Percentiles rank a stretch among this genome's conserved stretches.
Evolutionary conservation across 2,329 filamentous ascomycete species (phyloP).

Genomic region (Penicillium sp.): DNA sequence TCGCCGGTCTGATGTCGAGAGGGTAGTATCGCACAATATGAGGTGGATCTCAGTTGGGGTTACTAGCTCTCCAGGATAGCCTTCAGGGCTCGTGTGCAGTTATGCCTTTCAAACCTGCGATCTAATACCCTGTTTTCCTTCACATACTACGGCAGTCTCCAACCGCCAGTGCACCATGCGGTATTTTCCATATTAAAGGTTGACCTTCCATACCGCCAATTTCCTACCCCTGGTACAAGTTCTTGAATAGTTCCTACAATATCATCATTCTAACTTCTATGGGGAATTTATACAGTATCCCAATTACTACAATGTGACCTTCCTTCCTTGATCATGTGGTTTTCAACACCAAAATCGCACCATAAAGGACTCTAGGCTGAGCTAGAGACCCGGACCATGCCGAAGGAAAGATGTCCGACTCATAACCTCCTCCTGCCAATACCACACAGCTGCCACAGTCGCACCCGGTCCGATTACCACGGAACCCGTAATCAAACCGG

Average conservation of each 20-base stretch:
- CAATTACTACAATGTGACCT: too few species aligned
- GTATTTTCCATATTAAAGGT: too few species aligned
- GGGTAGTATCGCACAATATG: constrained; percentile 5
- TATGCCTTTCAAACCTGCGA: too few species aligned
- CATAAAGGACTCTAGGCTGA: neutral
- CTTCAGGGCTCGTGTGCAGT: neutral
- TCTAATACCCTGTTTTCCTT: neutral
- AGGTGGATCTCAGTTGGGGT: neutral
- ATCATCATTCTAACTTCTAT: too few species aligned
- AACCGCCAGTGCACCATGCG: too few species aligned
- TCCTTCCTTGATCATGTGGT: too few species aligned
- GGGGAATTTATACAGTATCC: too few species aligned
- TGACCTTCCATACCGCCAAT: too few species aligned
- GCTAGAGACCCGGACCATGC: neutral
- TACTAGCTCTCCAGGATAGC: neutral
- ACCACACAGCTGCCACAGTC: constrained; percentile 19
- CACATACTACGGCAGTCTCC: too few species aligned
- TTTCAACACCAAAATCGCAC: neutral
- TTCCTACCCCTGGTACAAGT: too few species aligned
- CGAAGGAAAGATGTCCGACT: constrained; percentile 5
- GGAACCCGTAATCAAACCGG: constrained; percentile 8
- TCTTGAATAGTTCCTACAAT: too few species aligned
- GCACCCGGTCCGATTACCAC: constrained; percentile 20
- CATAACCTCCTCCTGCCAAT: constrained; percentile 18
- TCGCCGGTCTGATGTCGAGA: constrained; percentile 13